These are phyloP conservation scores for Cucurbita moschata DNA, from an alignment of 306 rosid species.

Conservation along the genomic window DNA sequence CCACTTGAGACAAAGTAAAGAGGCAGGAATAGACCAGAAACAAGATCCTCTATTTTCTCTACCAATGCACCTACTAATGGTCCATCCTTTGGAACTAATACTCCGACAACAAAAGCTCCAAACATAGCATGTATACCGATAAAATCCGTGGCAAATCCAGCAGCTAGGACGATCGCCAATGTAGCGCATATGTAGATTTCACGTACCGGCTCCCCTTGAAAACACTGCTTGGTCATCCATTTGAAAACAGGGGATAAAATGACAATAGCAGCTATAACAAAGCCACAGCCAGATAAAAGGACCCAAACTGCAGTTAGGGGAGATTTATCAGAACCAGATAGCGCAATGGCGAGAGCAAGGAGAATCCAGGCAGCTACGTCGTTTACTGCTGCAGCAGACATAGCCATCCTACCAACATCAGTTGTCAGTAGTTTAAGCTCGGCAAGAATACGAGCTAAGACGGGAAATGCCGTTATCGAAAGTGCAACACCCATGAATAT, in stretches of 20 bases:
- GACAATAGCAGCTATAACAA: conserved; percentile 27
- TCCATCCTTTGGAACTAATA: conserved; percentile 63
- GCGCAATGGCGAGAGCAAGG: conserved; percentile 76
- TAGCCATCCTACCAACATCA: conserved; percentile 56
- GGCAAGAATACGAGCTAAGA: conserved; percentile 73
- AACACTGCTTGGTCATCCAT: conserved; percentile 47
- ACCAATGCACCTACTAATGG: conserved; percentile 57
- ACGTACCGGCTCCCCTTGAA: conserved; percentile 55
- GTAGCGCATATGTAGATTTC: conserved; percentile 62
- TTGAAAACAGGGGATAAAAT: conserved; percentile 46
- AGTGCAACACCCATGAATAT: conserved; percentile 89
- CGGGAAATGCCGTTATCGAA: conserved; percentile 86
- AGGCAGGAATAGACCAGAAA: conserved; percentile 68
- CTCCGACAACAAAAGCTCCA: conserved; percentile 74
- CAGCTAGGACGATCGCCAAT: conserved; percentile 54
- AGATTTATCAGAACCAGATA: conserved; percentile 46
- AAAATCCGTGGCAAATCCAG: conserved; percentile 61
- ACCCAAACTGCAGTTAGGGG: conserved; percentile 68
- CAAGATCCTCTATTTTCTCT: conserved; percentile 85
- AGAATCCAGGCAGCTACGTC: conserved; percentile 89
- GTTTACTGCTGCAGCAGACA: conserved; percentile 92
- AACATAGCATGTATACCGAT: conserved; percentile 92
- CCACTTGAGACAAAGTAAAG: conserved; percentile 83
- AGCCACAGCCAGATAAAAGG: conserved; percentile 43
- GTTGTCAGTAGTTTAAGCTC: conserved; percentile 88